These are phyloP conservation scores for Crepidotus variabilis DNA, from an alignment of 768 basidiomycete species.

Conservation along the genomic window DNA sequence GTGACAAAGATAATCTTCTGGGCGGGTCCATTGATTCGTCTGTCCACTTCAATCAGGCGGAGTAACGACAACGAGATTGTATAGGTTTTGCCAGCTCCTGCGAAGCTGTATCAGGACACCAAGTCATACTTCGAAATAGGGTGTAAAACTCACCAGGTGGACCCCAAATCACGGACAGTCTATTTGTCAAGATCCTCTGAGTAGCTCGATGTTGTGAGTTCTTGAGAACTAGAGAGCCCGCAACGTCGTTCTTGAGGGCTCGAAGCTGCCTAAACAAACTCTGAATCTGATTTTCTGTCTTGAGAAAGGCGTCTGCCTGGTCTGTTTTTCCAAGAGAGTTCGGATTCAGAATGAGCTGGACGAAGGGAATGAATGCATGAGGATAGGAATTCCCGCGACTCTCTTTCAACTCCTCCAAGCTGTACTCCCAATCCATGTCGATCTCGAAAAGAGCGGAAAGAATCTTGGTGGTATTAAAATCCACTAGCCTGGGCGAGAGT, in stretches of 20 bases:
- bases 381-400: not conserved
- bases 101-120: not conserved
- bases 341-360: conserved; percentile 42
- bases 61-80: conserved; percentile 45
- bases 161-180: conserved; percentile 47
- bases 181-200: conserved; percentile 37
- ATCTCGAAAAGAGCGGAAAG: conserved; percentile 42
- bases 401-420: conserved; percentile 11
- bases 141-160: conserved; percentile 35
- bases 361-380: conserved; percentile 31
- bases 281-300: conserved; percentile 35
- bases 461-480: conserved; percentile 48
- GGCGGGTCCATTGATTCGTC: conserved; percentile 23
- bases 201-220: conserved; percentile 44
- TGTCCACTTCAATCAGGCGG: conserved; percentile 40
- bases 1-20: conserved; percentile 43
- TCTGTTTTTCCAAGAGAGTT: conserved; percentile 30
- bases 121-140: not conserved
- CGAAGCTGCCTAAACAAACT: conserved; percentile 34
- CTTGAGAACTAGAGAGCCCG: conserved; percentile 38
- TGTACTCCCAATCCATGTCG: conserved; percentile 34
- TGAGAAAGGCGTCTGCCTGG: conserved; percentile 25
- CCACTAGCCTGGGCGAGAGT: conserved; percentile 46
- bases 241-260: conserved; percentile 28
- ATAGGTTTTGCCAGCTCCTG: conserved; percentile 53